Base-by-base conservation (phyloP, 768 basidiomycete species). In the Hypsizygus marmoreus region DNA sequence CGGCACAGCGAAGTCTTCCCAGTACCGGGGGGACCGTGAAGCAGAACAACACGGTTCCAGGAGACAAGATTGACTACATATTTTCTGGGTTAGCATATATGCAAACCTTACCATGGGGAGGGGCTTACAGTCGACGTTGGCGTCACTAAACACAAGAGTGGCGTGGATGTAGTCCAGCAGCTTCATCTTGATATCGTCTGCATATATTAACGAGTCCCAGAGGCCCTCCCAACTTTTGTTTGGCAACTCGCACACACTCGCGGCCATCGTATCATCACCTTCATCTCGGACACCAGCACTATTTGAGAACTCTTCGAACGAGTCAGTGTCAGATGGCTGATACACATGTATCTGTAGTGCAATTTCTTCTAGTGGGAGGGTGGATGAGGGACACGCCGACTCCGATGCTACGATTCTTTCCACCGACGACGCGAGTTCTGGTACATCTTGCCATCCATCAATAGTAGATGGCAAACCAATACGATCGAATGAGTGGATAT, bases 21-120 rank as follows among this genome's bases (percentile, higher is more conserved):
- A 1, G 97, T 97, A 0, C 97, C 97, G 2, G 97, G 97, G 17
- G 97, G 97, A 0, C 97, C 97, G 61, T 98, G 95, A 11, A 99
- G 73, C 6, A 99, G 71, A 1, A 97, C 89, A 11, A 99, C 86
- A 2, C 95, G 83, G 60, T 97, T 98, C 94, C 95, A 97, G 0
- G 91, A 86, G 9, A 98, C 83, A 28, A 98, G 75, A 59, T 98
- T 95, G 66, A 83, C 89, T 91, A 39, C n/a, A 26, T 25, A 30
- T 29, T 17, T 58, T 40, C 42, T 44, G 14, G 37, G 30, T 36
- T 29, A 46, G 47, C 35, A 41, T 20, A 10, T 2, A 22, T 25
- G 24, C 14, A 38, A 31, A 20, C 24, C 31, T 30, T 12, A 48
- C 14, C 45, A 46, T 33, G 10, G 49, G 9, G 9, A 24, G 35